Evolutionary conservation across 257 asterid species (phyloP), one percentile per base, ranked within the genome.

Genomic region (Phtheirospermum japonicum): DNA sequence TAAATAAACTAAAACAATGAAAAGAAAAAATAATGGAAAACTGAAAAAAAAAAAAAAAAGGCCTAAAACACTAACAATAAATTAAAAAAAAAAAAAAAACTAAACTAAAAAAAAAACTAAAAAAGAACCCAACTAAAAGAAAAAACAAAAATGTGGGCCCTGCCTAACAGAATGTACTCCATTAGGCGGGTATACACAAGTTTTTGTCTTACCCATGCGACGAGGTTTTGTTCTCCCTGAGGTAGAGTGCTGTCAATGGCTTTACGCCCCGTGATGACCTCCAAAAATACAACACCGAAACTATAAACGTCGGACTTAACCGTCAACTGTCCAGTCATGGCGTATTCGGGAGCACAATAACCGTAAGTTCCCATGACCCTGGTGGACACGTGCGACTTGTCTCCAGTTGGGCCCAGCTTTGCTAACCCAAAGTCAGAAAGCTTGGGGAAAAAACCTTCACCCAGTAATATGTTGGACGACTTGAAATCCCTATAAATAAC

Each of bases 311-410:
- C 97, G 13, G 99, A 93, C 76, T 93, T 93, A 23, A 93, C 99
- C 0, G 99, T 93, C 73, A 93, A 72, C 57, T 93, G 99, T 10
- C 99, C 99, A 0, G 99, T 93, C 99, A 89, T 93, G 39, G 99
- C 99, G 66, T 93, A 93, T 73, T 93, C 99, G 0, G 99, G 99
- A 42, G 97, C 99, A 72, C 99, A 93, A 66, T 93, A 93, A 40
- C 99, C 99, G 9, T 93, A 93, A 20, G 99, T 93, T 60, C 99
- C 97, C 99, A 93, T 93, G 75, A 93, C 99, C 80, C 99, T 75
- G 7, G 99, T 89, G 56, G 99, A 93, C 51, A 93, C 99, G 58
- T 93, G 99, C 0, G 99, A 89, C 79, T 89, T 85, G 83, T 93
- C 99, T 37, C 99, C 97, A 7, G 99, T 93, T 7, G 99, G 99